A percentile compares a stretch with the other conserved stretches of the same genome.
phyloP scores from a whole-genome alignment of 495 filamentous ascomycete genomes.

The Cercophora newfieldiana region DNA sequence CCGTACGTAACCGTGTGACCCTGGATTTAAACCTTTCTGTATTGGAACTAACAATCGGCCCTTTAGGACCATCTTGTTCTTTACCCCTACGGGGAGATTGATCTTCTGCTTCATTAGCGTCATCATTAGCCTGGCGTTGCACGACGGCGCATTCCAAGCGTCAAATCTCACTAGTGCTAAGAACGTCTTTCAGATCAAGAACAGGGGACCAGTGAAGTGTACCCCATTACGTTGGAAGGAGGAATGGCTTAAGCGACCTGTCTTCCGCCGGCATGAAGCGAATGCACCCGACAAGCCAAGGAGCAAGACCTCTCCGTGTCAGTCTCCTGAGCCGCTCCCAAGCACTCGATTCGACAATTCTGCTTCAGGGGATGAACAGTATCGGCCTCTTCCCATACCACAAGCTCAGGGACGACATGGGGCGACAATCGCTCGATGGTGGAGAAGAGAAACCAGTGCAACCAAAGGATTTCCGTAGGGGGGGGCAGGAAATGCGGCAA shows the following conservation, averaged over 20 bases:
- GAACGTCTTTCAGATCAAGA: slow-evolving; percentile 27
- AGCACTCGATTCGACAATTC: too few species aligned
- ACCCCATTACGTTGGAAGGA: slow-evolving; percentile 29
- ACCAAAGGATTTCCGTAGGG: slow-evolving; percentile 21
- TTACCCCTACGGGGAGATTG: slow-evolving; percentile 18
- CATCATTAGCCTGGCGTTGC: slow-evolving; percentile 19
- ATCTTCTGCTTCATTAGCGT: slow-evolving; percentile 24
- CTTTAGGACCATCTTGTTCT: slow-evolving; percentile 25
- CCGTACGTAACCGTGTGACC: slow-evolving; percentile 28
- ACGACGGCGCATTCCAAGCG: slow-evolving; percentile 19
- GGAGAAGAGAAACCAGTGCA: slow-evolving; percentile 16
- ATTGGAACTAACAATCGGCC: slow-evolving; percentile 1
- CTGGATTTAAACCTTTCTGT: slow-evolving; percentile 7
- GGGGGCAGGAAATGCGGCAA: slow-evolving; percentile 19
- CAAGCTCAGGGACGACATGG: slow-evolving; percentile 26
- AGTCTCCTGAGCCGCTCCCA: too few species aligned
- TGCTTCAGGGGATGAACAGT: not conserved
- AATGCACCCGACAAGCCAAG: too few species aligned
- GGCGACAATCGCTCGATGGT: slow-evolving; percentile 7
- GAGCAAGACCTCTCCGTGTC: too few species aligned
- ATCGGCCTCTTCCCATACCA: slow-evolving; percentile 23
- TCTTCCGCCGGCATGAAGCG: slow-evolving; percentile 30
- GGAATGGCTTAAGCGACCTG: slow-evolving; percentile 28
- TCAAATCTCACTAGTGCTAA: slow-evolving; percentile 17
- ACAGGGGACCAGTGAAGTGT: slow-evolving; percentile 25